Evolutionary conservation across 139 green algal species (phyloP), one percentile per base, ranked within the genome.

Genomic region (Chlorella sp.): DNA sequence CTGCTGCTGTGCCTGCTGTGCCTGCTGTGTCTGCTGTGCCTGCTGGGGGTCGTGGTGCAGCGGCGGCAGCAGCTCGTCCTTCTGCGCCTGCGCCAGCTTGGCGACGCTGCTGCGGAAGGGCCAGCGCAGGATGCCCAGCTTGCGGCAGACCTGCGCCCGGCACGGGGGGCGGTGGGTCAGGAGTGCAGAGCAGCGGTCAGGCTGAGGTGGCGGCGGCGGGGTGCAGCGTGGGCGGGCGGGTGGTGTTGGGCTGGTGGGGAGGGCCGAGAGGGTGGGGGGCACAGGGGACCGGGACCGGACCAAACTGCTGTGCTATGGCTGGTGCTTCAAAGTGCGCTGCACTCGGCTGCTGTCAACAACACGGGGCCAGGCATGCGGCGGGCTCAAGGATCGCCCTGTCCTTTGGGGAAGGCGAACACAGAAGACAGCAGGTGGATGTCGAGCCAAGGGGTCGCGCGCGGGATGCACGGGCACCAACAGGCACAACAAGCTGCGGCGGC

Each of bases 51-150:
- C 24, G 1, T 76, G 68, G 24, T 36, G 26, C 21, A 60, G 77
- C 77, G 15, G n/a, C 16, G 34, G 37, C 5, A 34, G 77, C 77
- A 24, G 19, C 5, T 82, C 18, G 0, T 66, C 19, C 28, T 22
- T 4, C 40, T 66, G 78, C 21, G 39, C 9, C 40, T 66, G 78
- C 21, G 39, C 9, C 30, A n/a, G 22, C 40, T 88, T 88, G 64
- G 39, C 3, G 1, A 12, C 18, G 40, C 39, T 66, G 84, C 84
- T 88, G 84, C 84, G 84, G 84, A 88, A 88, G 68, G 84, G 84
- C 84, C 84, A 88, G 19, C 84, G 68, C 30, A 66, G 18, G 68
- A 88, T 88, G 39, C 84, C 84, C 71, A 81, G 68, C 84, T 88
- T 88, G 66, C 84, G 64, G 30, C 84, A 88, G 39, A 88, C 36